Conservation (phyloP, 2,329 filamentous ascomycete genomes). For the Phialophora chinensis region DNA sequence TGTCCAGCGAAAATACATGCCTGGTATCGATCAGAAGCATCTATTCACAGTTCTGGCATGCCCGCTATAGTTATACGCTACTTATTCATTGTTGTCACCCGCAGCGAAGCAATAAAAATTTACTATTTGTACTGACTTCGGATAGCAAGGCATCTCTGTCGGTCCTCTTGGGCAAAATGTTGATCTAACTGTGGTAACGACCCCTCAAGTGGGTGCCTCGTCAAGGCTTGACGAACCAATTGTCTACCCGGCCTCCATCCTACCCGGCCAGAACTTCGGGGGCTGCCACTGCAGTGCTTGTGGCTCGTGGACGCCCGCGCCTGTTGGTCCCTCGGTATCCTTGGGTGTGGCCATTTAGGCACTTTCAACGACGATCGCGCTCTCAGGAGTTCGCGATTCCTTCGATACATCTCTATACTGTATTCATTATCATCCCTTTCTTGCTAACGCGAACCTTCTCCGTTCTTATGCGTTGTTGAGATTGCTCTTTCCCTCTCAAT, state of each 20-base stretch:
- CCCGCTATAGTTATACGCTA: not conserved
- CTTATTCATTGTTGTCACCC: not conserved
- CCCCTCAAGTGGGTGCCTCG: constrained; percentile 1
- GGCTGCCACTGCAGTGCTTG: constrained; percentile 7
- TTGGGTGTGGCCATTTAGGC: constrained; percentile 17
- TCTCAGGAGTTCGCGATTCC: constrained; percentile 1
- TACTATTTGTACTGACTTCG: not conserved
- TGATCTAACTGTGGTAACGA: not conserved
- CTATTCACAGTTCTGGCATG: not conserved
- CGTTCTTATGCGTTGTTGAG: constrained; percentile 4
- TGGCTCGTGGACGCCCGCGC: constrained; percentile 17
- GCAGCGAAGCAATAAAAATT: not conserved
- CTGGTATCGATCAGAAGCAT: not conserved
- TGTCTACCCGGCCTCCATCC: not conserved
- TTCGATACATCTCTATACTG: constrained; percentile 1
- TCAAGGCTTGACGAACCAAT: not conserved
- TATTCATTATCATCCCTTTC: constrained; percentile 13
- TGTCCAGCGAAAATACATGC: not conserved
- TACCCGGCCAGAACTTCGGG: not conserved
- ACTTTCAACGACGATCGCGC: constrained; percentile 12
- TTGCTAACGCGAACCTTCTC: constrained; percentile 11
- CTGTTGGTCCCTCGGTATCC: constrained; percentile 6
- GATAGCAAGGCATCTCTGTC: not conserved
- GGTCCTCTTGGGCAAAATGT: not conserved
- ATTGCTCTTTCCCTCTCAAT: constrained; percentile 4